These are phyloP conservation scores for Uronychia binucleata DNA, from an alignment of 73 alveolate species.

Conservation along the genomic window DNA sequence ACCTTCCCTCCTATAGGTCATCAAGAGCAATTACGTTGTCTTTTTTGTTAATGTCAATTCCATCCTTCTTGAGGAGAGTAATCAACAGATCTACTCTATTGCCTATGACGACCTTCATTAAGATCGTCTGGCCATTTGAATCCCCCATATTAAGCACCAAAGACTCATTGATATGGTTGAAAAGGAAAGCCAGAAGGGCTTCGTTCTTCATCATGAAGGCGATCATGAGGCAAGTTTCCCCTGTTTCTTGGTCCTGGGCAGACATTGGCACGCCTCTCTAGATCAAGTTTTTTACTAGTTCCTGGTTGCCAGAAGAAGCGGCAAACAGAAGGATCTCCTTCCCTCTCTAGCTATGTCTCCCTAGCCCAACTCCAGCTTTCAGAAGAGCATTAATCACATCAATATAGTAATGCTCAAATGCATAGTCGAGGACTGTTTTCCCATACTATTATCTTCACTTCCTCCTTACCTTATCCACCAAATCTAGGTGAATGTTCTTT, in stretches of 20 bases:
- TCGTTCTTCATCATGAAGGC: background rate
- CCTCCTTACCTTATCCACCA: background rate
- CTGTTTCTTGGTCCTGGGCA: background rate
- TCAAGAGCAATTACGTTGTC: background rate
- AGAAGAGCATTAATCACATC: background rate
- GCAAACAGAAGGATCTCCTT: background rate
- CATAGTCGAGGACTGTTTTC: background rate
- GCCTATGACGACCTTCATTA: background rate
- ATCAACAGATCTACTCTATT: background rate
- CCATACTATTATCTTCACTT: background rate
- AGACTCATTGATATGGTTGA: conserved; percentile 5
- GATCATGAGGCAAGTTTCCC: conserved; percentile 1
- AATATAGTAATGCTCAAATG: background rate
- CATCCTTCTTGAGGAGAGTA: background rate
- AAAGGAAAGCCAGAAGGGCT: background rate
- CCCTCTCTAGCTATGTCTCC: background rate
- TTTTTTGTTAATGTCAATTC: background rate
- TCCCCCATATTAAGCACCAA: background rate
- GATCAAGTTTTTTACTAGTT: background rate
- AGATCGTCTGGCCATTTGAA: background rate
- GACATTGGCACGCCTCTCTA: background rate
- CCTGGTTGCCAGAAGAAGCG: conserved; percentile 4
- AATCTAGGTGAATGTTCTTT: background rate
- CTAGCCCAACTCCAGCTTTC: conserved; percentile 3
- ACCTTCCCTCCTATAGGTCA: background rate